phyloP scores from a whole-genome alignment of 1,284 basidiomycete species.

The Tilletia caries region DNA sequence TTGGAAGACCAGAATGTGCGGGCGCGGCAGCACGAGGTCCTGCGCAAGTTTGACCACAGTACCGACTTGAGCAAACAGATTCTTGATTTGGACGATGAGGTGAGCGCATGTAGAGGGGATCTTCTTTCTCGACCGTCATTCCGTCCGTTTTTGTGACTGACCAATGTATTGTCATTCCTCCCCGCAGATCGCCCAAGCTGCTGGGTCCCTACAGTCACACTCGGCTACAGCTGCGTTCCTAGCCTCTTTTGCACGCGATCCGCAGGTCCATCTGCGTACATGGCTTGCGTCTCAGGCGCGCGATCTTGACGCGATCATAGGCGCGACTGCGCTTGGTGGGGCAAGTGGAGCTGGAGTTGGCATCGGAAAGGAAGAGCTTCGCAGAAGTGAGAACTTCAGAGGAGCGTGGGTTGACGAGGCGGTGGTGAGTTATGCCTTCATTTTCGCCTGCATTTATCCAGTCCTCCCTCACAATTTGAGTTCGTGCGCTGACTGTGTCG shows the following conservation, averaged over 20 bases:
- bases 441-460: too few relatives aligned
- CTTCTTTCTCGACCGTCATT: too few relatives aligned
- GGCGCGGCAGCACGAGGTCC: constrained; percentile 69
- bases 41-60: constrained; percentile 69
- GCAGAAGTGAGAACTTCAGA: constrained; percentile 81
- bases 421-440: constrained; percentile 31
- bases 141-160: background rate
- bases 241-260: constrained; percentile 74
- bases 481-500: too few relatives aligned
- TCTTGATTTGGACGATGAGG: constrained; percentile 79
- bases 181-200: constrained; percentile 46
- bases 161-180: background rate
- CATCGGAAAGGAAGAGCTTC: constrained; percentile 80
- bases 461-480: too few relatives aligned
- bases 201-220: constrained; percentile 70
- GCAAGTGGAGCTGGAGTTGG: constrained; percentile 58
- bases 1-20: constrained; percentile 77
- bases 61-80: constrained; percentile 64
- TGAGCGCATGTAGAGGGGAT: constrained; percentile 53
- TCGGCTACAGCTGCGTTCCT: constrained; percentile 83
- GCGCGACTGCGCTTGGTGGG: constrained; percentile 62
- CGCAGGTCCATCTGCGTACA: constrained; percentile 75
- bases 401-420: constrained; percentile 70
- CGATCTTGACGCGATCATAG: constrained; percentile 78
- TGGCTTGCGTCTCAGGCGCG: constrained; percentile 88